Evolutionary conservation across 331 rosid genomes (phyloP).

Genomic region (Erythrophleum ivorense): DNA sequence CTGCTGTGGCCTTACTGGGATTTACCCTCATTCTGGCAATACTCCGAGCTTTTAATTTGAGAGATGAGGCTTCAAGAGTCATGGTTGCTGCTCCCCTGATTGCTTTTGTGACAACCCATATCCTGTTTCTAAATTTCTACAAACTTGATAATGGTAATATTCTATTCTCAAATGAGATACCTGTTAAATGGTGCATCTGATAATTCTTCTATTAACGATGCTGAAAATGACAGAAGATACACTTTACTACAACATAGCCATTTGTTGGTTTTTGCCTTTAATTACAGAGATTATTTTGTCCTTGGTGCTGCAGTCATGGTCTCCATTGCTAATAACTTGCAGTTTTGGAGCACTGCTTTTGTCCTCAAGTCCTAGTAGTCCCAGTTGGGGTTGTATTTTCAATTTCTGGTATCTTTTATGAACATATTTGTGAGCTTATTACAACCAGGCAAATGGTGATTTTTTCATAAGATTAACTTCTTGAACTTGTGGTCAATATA

Average conservation of each 20-base stretch:
- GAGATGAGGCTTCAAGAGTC: conserved; percentile 88
- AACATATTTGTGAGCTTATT: not conserved
- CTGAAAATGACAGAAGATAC: conserved; percentile 1
- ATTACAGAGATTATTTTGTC: not conserved
- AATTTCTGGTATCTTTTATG: not conserved
- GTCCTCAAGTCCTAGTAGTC: not conserved
- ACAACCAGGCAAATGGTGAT: not conserved
- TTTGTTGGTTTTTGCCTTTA: not conserved
- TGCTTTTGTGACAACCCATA: conserved; percentile 89
- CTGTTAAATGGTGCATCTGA: conserved; percentile 15
- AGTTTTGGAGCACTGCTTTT: not conserved
- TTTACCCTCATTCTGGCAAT: conserved; percentile 71
- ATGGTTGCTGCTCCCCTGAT: conserved; percentile 92
- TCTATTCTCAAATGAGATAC: conserved; percentile 36
- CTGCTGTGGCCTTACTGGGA: conserved; percentile 90
- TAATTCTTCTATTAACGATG: not conserved
- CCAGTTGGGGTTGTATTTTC: not conserved
- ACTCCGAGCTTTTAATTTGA: conserved; percentile 74
- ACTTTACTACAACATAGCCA: not conserved
- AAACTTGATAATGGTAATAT: conserved; percentile 73
- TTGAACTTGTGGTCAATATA: not conserved
- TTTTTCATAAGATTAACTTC: not conserved
- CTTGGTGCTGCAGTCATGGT: not conserved
- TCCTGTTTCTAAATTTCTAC: conserved; percentile 88
- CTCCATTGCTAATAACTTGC: conserved; percentile 4